Percentiles rank a stretch among this genome's conserved stretches.
phyloP scores from a whole-genome alignment of 2,329 filamentous ascomycete species.

The Aspergillus candidus region DNA sequence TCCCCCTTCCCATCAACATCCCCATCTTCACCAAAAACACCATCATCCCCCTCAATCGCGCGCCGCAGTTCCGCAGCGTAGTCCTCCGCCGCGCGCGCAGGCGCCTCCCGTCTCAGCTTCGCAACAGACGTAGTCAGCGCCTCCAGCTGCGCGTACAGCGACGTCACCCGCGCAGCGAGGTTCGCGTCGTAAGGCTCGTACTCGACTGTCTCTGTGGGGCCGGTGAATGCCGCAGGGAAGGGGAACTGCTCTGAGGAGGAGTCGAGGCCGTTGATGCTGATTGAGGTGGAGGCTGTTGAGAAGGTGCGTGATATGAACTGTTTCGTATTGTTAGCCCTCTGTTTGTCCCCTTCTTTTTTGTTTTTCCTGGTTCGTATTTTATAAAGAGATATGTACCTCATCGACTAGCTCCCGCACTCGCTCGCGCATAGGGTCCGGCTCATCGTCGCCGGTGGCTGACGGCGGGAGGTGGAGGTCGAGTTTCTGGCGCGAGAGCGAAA shows the following conservation, averaged over 20 bases:
- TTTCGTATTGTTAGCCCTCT: slow-evolving; percentile 5
- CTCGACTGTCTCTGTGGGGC: slow-evolving; percentile 39
- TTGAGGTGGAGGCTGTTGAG: slow-evolving; percentile 37
- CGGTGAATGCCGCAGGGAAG: slow-evolving; percentile 28
- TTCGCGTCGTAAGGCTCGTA: slow-evolving; percentile 42
- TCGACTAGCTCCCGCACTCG: slow-evolving; percentile 38
- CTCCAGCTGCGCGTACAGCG: slow-evolving; percentile 44
- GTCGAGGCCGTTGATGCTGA: slow-evolving; percentile 46
- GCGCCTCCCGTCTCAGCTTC: slow-evolving; percentile 41
- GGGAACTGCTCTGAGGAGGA: slow-evolving; percentile 26
- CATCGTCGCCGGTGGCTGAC: slow-evolving; percentile 34
- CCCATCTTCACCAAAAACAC: slow-evolving; percentile 57
- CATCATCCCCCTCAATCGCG: slow-evolving; percentile 40
- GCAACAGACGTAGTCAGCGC: slow-evolving; percentile 43
- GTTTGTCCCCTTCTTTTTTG: too few relatives aligned
- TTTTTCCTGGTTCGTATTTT: too few relatives aligned
- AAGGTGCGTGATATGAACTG: slow-evolving; percentile 43
- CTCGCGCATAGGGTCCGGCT: slow-evolving; percentile 40
- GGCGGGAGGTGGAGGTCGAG: slow-evolving; percentile 45
- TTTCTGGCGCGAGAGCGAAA: slow-evolving; percentile 41
- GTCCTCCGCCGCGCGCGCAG: slow-evolving; percentile 33
- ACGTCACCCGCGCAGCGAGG: slow-evolving; percentile 38
- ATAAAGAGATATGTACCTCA: too few relatives aligned
- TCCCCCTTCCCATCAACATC: slow-evolving; percentile 21
- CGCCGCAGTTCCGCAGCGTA: slow-evolving; percentile 33